Evolutionary conservation across 768 basidiomycete species (phyloP).

Genomic region (Boletus reticulatus): DNA sequence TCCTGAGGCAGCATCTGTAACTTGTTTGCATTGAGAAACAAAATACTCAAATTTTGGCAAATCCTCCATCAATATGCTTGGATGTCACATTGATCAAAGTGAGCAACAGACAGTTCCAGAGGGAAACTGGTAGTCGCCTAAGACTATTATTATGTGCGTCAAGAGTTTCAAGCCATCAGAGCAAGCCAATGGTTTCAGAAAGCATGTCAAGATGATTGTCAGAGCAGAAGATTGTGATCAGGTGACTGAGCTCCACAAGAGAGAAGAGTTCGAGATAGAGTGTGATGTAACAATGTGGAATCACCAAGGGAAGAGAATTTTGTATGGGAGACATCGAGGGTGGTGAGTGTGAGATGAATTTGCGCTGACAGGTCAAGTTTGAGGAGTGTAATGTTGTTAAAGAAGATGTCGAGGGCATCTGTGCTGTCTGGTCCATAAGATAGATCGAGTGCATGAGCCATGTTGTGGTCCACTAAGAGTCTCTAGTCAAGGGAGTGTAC

Average conservation of each 20-base stretch:
- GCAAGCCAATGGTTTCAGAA: conserved; percentile 70
- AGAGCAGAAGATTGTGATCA: conserved; percentile 77
- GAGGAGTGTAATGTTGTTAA: conserved; percentile 87
- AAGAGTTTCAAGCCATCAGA: conserved; percentile 72
- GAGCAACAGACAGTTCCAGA: conserved; percentile 85
- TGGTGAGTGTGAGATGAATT: conserved; percentile 59
- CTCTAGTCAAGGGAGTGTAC: too few species aligned
- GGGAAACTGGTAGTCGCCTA: conserved; percentile 63
- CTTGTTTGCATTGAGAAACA: conserved; percentile 93
- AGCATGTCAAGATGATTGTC: conserved; percentile 83
- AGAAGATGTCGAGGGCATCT: conserved; percentile 71
- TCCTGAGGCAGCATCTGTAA: conserved; percentile 91
- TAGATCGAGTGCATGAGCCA: too few species aligned
- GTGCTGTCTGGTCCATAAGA: too few species aligned
- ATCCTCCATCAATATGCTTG: conserved; percentile 90
- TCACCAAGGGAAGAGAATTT: conserved; percentile 86
- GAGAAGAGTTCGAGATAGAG: conserved; percentile 80
- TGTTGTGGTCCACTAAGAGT: too few species aligned
- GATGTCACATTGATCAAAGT: conserved; percentile 80
- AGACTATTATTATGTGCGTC: conserved; percentile 93
- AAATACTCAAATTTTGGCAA: conserved; percentile 70
- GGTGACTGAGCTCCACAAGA: conserved; percentile 67
- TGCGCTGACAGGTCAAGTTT: conserved; percentile 51
- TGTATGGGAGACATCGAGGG: conserved; percentile 84
- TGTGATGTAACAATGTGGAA: conserved; percentile 71